Evolutionary conservation across 2,329 filamentous ascomycete genomes (phyloP), one percentile per base, ranked within the genome.

Genomic region (Hymenoscyphus linearis): DNA sequence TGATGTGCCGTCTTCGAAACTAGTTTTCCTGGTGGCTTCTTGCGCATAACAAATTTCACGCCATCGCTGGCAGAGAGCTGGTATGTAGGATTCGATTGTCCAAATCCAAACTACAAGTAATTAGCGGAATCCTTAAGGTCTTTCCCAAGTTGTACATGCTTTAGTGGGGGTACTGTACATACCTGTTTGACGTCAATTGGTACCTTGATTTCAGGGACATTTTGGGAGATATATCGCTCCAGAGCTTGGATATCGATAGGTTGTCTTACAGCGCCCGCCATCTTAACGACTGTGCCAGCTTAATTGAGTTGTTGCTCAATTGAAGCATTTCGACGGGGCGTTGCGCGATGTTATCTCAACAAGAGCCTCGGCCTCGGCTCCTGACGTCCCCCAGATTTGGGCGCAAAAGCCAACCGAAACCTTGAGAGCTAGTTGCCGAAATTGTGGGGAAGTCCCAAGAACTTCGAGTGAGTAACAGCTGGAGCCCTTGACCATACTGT

Each of bases 51-150:
- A 77, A 88, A 96, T 72, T 87, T 86, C 68, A 79, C 75, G 57
- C 86, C 85, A 72, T 86, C 81, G 66, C 85, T 80, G 58, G 86
- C 86, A 16, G 87, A 96, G 71, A 98, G 82, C 71, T 93, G 91
- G 78, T 98, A 99, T 2, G 95, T 99, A 52, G 95, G 95, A 74
- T 98, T 99, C 62, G 91, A 96, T 78, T 98, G 95, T 63, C 95
- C 95, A 74, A 96, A 98, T 70, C 93, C 91, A 74, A 98, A 99
- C 90, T 98, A 37, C 3, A 54, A 56, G 60, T 16, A 35, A 47
- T 62, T 31, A 64, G 31, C 36, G 18, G 16, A 22, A 3, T 44
- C 5, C 40, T 44, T 18, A 44, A 5, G 31, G 31, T 22, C 13
- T 31, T 37, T 58, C 44, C 26, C 16, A 14, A 35, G 47, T 31